Evolutionary conservation across 1,139 yeast genomes (phyloP).

Genomic region (Candida anutae): DNA sequence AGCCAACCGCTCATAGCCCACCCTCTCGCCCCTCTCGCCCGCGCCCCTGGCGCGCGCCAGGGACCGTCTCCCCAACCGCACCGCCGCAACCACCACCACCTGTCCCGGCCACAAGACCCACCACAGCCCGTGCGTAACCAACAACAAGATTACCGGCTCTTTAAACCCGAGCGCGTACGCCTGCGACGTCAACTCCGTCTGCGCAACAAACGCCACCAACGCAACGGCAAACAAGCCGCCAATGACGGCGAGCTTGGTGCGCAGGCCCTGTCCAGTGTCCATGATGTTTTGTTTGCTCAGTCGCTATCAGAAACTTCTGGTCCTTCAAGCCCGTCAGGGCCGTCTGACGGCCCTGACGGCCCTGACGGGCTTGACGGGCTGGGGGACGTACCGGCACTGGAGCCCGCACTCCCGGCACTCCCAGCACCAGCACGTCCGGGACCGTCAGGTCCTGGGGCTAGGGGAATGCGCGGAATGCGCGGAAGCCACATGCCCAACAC

Average conservation of each 20-base stretch:
- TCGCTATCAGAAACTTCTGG: too few relatives aligned
- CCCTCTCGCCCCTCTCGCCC: background rate
- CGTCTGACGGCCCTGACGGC: too few relatives aligned
- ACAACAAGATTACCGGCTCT: constrained; percentile 63
- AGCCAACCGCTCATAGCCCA: background rate
- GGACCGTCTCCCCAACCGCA: constrained; percentile 21
- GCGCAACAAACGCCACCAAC: constrained; percentile 59
- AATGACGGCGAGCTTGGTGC: constrained; percentile 43
- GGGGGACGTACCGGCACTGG: too few relatives aligned
- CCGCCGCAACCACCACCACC: constrained; percentile 38
- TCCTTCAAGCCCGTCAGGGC: too few relatives aligned
- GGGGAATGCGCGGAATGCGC: constrained; percentile 36
- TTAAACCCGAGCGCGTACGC: constrained; percentile 52
- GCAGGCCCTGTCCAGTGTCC: too few relatives aligned
- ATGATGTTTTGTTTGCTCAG: too few relatives aligned
- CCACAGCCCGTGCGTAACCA: constrained; percentile 79
- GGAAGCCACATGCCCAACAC: constrained; percentile 59
- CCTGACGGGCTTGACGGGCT: too few relatives aligned
- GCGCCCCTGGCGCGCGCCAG: background rate
- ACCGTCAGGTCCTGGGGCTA: constrained; percentile 32
- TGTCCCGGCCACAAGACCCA: constrained; percentile 68
- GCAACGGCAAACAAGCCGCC: constrained; percentile 52
- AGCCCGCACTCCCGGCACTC: too few relatives aligned
- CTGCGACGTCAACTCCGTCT: constrained; percentile 75
- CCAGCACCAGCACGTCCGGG: too few relatives aligned